Conservation (phyloP, 306 rosid genomes). For the Casuarina glauca region DNA sequence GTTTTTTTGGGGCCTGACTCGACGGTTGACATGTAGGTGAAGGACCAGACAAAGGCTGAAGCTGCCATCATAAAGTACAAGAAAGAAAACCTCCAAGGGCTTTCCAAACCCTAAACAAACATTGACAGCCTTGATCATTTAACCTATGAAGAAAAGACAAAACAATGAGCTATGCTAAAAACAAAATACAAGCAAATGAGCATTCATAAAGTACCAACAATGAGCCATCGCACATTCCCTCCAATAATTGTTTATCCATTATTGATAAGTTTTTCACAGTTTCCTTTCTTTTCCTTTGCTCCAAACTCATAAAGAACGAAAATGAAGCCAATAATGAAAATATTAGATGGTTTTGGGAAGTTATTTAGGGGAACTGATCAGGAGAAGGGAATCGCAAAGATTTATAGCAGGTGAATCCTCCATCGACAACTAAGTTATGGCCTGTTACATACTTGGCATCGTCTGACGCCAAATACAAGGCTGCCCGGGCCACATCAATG, state of each 20-base stretch:
- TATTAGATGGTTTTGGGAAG: not conserved
- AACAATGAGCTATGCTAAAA: no score
- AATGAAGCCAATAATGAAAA: not conserved
- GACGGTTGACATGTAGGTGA: not conserved
- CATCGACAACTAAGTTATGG: constrained; percentile 78
- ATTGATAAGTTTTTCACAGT: no score
- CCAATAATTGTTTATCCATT: no score
- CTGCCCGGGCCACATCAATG: constrained; percentile 82
- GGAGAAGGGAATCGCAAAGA: constrained; percentile 44
- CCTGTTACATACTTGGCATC: constrained; percentile 80
- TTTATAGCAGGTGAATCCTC: constrained; percentile 75
- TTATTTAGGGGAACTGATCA: constrained; percentile 21
- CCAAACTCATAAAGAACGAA: not conserved
- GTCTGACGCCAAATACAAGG: constrained; percentile 73
- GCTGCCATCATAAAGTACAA: not conserved
- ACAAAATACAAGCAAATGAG: no score
- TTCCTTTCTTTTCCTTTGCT: no score
- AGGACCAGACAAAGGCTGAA: not conserved
- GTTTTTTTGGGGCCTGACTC: not conserved
- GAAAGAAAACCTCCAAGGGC: not conserved
- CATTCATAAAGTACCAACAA: no score
- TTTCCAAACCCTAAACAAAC: no score
- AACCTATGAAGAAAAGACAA: no score
- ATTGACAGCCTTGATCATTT: no score
- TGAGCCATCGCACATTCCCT: no score